Base-by-base conservation (phyloP, 2,329 filamentous ascomycete species). In the Aspergillus pseudotamarii region DNA sequence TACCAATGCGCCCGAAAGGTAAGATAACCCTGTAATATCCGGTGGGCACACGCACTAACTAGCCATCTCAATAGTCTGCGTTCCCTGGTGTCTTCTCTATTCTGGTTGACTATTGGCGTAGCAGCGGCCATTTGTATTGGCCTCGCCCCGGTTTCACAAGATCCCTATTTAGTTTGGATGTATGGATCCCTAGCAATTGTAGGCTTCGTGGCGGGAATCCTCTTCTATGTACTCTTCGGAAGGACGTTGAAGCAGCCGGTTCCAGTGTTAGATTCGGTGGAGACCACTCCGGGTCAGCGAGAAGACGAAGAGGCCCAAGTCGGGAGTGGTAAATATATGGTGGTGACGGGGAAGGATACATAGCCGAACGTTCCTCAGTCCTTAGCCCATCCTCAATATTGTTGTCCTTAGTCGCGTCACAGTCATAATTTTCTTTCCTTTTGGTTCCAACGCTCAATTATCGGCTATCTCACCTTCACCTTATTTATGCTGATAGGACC, bases 91-190 rank as follows among this genome's bases (percentile, higher is more conserved):
- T 68, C 66, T 1, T 64, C 66, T n/a, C 60, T 68, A 1, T 68
- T 68, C 57, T 68, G 66, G 66, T 59, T 67, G 12, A 68, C 63
- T 6, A 68, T 68, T 19, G 66, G 65, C 3, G 62, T 67, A 21
- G 66, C 64, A 1, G 67, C 67, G 8, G 67, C 67, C 1, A 68
- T 69, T 41, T 69, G 67, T n/a, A 69, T 69, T 6, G 66, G 51
- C 26, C 61, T 69, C 6, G 67, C 64, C 6, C 66, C 66, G 2
- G 67, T 68, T 3, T 69, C 67, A 0, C 64, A 67, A 51, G 64
- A 67, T 45, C 67, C 67, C 1, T 64, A 69, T 21, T 43, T 69
- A 10, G 61, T 65, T 8, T 69, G 67, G 67, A 68, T 69, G 67
- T 69, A 69, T 56, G 67, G 48, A n/a, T 67, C 66, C 2, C 59